phyloP scores from a whole-genome alignment of 1,139 yeast species.

The Yamadazyma conglobata region DNA sequence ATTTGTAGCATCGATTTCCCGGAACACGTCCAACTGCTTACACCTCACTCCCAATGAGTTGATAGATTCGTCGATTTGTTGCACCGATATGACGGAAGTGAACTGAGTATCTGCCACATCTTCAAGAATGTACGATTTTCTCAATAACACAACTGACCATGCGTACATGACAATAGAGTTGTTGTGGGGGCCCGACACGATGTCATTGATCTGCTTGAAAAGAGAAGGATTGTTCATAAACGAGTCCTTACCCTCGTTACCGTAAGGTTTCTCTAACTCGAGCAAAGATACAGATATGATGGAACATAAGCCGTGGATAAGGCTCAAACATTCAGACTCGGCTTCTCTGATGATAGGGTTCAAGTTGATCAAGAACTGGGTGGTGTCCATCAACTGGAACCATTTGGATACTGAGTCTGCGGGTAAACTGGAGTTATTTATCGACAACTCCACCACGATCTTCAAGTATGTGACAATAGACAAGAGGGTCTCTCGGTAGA shows the following conservation, averaged over 20 bases:
- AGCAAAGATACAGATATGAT: conserved; percentile 48
- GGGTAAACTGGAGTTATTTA: conserved; percentile 31
- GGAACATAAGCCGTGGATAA: conserved; percentile 42
- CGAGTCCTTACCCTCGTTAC: conserved; percentile 19
- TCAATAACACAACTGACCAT: conserved; percentile 67
- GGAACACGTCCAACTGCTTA: conserved; percentile 45
- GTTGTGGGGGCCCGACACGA: conserved; percentile 26
- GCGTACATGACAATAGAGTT: conserved; percentile 58
- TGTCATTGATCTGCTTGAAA: conserved; percentile 38
- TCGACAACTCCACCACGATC: conserved; percentile 39
- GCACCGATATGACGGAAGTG: conserved; percentile 13
- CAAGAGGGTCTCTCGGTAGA: conserved; percentile 33
- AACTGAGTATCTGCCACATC: conserved; percentile 22
- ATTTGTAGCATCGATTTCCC: conserved; percentile 40
- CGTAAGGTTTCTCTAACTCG: conserved; percentile 50
- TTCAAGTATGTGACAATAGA: conserved; percentile 41
- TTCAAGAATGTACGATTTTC: conserved; percentile 49
- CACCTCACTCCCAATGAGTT: conserved; percentile 42
- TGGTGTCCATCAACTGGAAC: conserved; percentile 51
- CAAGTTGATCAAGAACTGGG: conserved; percentile 33
- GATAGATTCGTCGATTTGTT: conserved; percentile 19
- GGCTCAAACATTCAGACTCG: conserved; percentile 32
- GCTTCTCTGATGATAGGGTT: conserved; percentile 26
- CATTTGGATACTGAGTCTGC: conserved; percentile 41
- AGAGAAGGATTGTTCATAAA: conserved; percentile 37